Evolutionary conservation across 352 stramenopile genomes (phyloP).

Genomic region (Globisporangium nagaii): DNA sequence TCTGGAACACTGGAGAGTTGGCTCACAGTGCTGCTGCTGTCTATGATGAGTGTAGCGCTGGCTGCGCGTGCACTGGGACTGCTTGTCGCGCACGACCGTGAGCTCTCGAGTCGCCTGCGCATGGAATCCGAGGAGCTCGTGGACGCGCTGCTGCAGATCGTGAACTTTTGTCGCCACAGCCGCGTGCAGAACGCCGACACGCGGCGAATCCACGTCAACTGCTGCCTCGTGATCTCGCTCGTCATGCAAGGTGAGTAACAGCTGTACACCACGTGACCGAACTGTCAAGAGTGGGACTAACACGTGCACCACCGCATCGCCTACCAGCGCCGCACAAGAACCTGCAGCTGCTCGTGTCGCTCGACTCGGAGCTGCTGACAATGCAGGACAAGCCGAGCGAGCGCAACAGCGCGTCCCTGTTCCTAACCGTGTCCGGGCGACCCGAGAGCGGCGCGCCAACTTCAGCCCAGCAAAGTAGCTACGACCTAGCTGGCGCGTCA

Average conservation of each 20-base stretch:
- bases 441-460: conserved; percentile 24
- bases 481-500: not conserved
- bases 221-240: conserved; percentile 80
- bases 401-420: conserved; percentile 32
- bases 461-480: not conserved
- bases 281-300: too few species aligned
- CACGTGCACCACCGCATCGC: too few species aligned
- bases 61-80: conserved; percentile 61
- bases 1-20: too few species aligned
- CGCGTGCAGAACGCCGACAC: conserved; percentile 44
- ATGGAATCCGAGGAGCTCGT: conserved; percentile 65
- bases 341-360: conserved; percentile 45
- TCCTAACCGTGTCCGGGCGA: conserved; percentile 43
- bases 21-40: not conserved
- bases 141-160: conserved; percentile 66
- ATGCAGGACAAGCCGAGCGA: conserved; percentile 43
- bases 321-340: conserved; percentile 22
- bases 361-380: conserved; percentile 65
- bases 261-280: too few species aligned
- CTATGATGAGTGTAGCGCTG: conserved; percentile 24
- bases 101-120: conserved; percentile 31
- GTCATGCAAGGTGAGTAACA: conserved; percentile 57
- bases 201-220: conserved; percentile 74
- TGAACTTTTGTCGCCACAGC: conserved; percentile 52
- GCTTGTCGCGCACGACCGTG: conserved; percentile 38